A percentile compares a stretch with the other conserved stretches of the same genome.
Conservation (phyloP, 1,139 yeast species). For the Candida sanyaensis region DNA sequence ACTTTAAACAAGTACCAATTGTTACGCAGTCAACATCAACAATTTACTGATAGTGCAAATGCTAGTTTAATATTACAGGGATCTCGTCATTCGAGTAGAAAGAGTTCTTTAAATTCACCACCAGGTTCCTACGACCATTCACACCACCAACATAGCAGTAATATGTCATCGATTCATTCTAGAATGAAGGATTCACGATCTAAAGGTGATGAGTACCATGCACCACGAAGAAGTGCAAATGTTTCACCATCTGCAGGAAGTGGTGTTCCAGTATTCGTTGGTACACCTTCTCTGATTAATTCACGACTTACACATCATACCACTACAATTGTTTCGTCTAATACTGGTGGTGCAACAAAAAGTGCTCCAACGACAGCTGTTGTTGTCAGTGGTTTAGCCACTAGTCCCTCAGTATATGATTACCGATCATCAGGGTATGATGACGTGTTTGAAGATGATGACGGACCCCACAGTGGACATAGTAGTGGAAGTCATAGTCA, state of each 20-base stretch:
- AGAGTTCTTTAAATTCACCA: conserved; percentile 34
- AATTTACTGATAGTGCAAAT: conserved; percentile 54
- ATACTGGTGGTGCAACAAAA: conserved; percentile 5
- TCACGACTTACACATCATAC: conserved; percentile 14
- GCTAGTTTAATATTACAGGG: conserved; percentile 38
- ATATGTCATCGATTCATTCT: conserved; percentile 22
- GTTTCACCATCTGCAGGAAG: conserved; percentile 1
- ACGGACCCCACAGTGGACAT: conserved; percentile 32
- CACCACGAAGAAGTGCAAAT: conserved; percentile 2
- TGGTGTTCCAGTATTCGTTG: neutral
- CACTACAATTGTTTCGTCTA: conserved; percentile 18
- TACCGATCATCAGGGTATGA: conserved; percentile 37
- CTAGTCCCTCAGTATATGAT: conserved; percentile 37
- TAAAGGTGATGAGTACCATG: conserved; percentile 15
- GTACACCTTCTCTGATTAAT: conserved; percentile 3
- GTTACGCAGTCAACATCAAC: conserved; percentile 44
- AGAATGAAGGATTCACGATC: conserved; percentile 36
- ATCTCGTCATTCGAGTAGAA: conserved; percentile 29
- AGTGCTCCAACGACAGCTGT: conserved; percentile 16
- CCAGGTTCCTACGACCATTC: conserved; percentile 15
- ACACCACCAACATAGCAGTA: conserved; percentile 8
- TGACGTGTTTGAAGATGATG: conserved; percentile 56
- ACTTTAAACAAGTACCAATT: conserved; percentile 40
- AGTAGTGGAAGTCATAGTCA: conserved; percentile 4
- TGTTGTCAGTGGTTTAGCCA: conserved; percentile 32